phyloP scores from a whole-genome alignment of 2,329 filamentous ascomycete species.

The Botrytis fragariae region DNA sequence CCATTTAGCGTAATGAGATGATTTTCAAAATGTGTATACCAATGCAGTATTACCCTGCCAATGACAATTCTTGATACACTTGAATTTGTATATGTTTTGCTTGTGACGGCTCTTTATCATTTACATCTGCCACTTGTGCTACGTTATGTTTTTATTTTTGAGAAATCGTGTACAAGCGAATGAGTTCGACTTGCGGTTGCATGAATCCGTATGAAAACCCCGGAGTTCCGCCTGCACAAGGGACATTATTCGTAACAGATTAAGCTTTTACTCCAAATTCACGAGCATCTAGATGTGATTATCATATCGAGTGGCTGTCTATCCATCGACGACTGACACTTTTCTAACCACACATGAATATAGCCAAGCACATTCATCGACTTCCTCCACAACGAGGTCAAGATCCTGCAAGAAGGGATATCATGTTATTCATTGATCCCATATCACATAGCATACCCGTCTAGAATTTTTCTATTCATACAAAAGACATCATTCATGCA shows the following conservation, averaged over 20 bases:
- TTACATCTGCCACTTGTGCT: not conserved
- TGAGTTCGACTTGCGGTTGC: not conserved
- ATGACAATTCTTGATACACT: conserved; percentile 17
- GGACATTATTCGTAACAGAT: not conserved
- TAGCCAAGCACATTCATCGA: not conserved
- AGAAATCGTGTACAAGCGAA: not conserved
- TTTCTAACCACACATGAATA: not conserved
- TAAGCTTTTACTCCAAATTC: not conserved
- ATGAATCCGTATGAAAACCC: not conserved
- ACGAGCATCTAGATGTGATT: not conserved
- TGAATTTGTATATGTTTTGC: not conserved
- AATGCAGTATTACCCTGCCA: conserved; percentile 23
- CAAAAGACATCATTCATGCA: not conserved
- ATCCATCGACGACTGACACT: not conserved
- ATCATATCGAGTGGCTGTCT: not conserved
- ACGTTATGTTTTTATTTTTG: too few species aligned
- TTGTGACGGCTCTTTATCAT: not conserved
- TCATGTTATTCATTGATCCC: not conserved
- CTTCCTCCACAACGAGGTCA: not conserved
- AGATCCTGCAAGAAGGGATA: not conserved
- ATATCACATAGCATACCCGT: too few species aligned
- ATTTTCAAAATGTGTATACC: conserved; percentile 28
- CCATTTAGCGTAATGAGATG: conserved; percentile 38
- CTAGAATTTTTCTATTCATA: not conserved
- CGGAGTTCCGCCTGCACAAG: not conserved